A percentile compares a stretch with the other conserved stretches of the same genome.
These are phyloP conservation scores for Pilasporangium apinafurcum DNA, from an alignment of 352 stramenopile genomes.

Conservation along the genomic window DNA sequence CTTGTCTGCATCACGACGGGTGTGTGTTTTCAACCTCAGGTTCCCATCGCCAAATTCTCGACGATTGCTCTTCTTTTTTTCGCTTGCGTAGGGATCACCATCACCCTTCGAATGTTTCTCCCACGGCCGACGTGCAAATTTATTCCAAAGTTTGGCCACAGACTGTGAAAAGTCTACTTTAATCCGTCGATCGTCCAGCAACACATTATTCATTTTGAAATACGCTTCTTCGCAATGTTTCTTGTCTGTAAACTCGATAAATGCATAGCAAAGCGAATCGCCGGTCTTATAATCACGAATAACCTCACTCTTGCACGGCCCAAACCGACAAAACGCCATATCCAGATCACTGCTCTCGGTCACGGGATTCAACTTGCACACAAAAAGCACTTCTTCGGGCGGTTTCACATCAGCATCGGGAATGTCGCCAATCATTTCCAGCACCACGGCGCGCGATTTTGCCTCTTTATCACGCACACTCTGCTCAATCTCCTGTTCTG, in stretches of 20 bases:
- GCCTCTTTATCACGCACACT: slow-evolving; percentile 88
- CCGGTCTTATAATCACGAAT: slow-evolving; percentile 97
- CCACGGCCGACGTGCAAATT: slow-evolving; percentile 58
- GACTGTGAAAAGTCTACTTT: slow-evolving; percentile 98
- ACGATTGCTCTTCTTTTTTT: slow-evolving; percentile 18
- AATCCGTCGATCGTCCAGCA: slow-evolving; percentile 96
- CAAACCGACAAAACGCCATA: slow-evolving; percentile 93
- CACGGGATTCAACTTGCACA: slow-evolving; percentile 95
- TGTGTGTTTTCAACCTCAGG: slow-evolving; percentile 37
- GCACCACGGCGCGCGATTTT: slow-evolving; percentile 93
- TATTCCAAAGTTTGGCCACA: slow-evolving; percentile 97
- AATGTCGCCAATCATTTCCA: slow-evolving; percentile 99
- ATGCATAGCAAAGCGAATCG: slow-evolving; percentile 97
- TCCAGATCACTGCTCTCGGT: slow-evolving; percentile 93
- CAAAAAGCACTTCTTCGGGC: slow-evolving; percentile 98
- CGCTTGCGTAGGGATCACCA: slow-evolving; percentile 27
- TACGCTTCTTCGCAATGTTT: slow-evolving; percentile 95
- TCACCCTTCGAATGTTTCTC: slow-evolving; percentile 56
- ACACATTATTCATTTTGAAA: slow-evolving; percentile 99
- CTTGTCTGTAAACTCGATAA: slow-evolving; percentile 97
- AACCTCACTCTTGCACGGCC: slow-evolving; percentile 88
- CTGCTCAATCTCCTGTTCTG: slow-evolving; percentile 88
- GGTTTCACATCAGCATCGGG: slow-evolving; percentile 96
- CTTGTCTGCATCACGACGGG: slow-evolving; percentile 1
- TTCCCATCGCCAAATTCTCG: slow-evolving; percentile 19